A percentile compares a stretch with the other conserved stretches of the same genome.
Conservation (phyloP, 306 rosid species). For the Cucumis melo region DNA sequence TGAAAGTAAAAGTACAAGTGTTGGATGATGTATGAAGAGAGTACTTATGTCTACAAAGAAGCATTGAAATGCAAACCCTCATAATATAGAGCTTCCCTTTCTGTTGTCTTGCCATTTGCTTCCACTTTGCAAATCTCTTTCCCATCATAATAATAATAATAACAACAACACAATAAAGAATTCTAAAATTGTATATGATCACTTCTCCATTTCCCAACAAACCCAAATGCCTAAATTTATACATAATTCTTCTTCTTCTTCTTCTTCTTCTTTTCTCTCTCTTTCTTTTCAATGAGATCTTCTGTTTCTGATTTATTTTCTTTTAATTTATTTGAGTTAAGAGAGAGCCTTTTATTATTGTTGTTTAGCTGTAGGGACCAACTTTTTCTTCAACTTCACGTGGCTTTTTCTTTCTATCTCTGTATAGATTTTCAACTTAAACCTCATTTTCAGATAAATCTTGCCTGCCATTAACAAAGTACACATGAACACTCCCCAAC, state of each 20-base stretch:
- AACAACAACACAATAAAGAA: too few relatives aligned
- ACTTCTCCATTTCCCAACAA: not conserved
- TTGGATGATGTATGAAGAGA: conserved; percentile 1
- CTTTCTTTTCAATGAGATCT: not conserved
- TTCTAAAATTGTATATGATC: not conserved
- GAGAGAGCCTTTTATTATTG: too few relatives aligned
- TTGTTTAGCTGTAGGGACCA: conserved; percentile 4
- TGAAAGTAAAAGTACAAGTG: not conserved
- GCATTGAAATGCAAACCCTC: conserved; percentile 74
- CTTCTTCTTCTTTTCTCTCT: not conserved
- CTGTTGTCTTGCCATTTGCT: conserved; percentile 59
- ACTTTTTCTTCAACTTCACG: not conserved
- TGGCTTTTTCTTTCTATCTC: not conserved
- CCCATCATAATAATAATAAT: conserved; percentile 19
- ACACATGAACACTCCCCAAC: not conserved
- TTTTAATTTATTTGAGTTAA: not conserved
- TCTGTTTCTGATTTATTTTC: not conserved
- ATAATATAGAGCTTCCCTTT: conserved; percentile 64
- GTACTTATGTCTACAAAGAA: conserved; percentile 61
- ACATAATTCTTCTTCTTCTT: not conserved
- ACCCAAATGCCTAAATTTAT: not conserved
- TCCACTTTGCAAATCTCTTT: conserved; percentile 48
- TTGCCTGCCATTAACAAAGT: conserved; percentile 46
- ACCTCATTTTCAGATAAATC: conserved; percentile 25
- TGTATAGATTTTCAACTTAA: conserved; percentile 15